Evolutionary conservation across 768 basidiomycete genomes (phyloP).

Genomic region (Coprinopsis marcescibilis): DNA sequence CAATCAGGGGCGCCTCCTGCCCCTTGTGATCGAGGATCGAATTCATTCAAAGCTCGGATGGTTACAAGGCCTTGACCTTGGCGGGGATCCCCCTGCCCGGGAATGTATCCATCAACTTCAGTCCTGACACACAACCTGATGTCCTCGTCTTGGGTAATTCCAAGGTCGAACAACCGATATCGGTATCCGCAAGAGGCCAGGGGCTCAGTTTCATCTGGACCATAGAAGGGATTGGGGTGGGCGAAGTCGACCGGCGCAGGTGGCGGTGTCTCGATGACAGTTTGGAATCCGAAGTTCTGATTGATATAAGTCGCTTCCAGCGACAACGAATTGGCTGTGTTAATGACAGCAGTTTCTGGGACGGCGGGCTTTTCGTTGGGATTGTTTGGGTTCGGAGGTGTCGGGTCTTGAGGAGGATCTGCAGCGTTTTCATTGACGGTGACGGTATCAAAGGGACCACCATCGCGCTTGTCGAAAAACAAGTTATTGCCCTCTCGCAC

Average conservation of each 20-base stretch:
- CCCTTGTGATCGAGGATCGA: conserved; percentile 85
- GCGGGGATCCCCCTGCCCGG: conserved; percentile 54
- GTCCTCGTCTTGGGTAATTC: conserved; percentile 86
- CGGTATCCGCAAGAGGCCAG: conserved; percentile 95
- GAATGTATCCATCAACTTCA: conserved; percentile 86
- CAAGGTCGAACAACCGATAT: conserved; percentile 92
- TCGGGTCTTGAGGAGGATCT: conserved; percentile 84
- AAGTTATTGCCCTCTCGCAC: conserved; percentile 88
- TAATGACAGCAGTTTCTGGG: conserved; percentile 79
- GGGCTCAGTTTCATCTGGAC: conserved; percentile 89
- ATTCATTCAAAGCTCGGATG: conserved; percentile 94
- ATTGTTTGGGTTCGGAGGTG: conserved; percentile 74
- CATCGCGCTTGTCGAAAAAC: conserved; percentile 96
- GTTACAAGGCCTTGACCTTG: conserved; percentile 79
- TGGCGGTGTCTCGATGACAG: conserved; percentile 67
- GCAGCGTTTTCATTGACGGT: conserved; percentile 98
- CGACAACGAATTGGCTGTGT: conserved; percentile 88
- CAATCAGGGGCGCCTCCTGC: conserved; percentile 97
- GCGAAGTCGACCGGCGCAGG: conserved; percentile 67
- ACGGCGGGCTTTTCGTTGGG: conserved; percentile 55
- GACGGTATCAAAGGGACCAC: conserved; percentile 93
- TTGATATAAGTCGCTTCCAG: conserved; percentile 99
- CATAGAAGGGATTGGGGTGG: conserved; percentile 94
- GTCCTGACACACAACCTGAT: conserved; percentile 89
- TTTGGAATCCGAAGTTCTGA: conserved; percentile 97